These are phyloP conservation scores for Aphelidium insulamus DNA, from an alignment of 371 early-diverging fungal species.

Conservation along the genomic window DNA sequence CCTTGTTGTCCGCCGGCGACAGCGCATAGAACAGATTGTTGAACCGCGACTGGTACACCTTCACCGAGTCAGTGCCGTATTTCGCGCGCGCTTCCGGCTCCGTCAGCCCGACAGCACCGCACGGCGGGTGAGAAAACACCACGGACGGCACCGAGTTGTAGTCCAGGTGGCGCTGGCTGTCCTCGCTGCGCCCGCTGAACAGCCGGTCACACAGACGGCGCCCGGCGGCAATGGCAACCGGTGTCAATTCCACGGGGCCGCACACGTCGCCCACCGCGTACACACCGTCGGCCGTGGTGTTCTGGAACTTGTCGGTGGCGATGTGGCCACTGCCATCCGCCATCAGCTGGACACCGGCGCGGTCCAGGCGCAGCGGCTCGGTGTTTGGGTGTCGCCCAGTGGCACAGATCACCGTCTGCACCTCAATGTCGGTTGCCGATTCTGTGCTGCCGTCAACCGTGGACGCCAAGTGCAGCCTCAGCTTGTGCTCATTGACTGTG, in stretches of 20 bases:
- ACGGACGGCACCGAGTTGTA: constrained; percentile 87
- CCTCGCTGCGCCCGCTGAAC: constrained; percentile 51
- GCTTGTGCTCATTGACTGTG: neutral
- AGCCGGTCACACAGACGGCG: constrained; percentile 75
- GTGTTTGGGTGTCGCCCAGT: constrained; percentile 68
- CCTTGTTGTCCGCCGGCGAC: constrained; percentile 49
- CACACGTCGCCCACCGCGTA: constrained; percentile 90
- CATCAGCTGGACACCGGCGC: constrained; percentile 27
- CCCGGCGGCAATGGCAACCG: constrained; percentile 90
- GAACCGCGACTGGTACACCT: constrained; percentile 65
- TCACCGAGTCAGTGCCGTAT: constrained; percentile 55
- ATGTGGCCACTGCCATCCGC: constrained; percentile 38
- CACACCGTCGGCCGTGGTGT: constrained; percentile 39
- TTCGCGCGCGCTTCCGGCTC: constrained; percentile 54
- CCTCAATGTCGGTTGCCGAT: constrained; percentile 12
- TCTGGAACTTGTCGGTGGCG: constrained; percentile 60
- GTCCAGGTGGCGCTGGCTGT: constrained; percentile 51
- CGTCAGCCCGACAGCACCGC: constrained; percentile 66
- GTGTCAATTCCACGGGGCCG: constrained; percentile 78
- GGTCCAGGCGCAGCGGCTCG: constrained; percentile 36
- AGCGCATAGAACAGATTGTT: constrained; percentile 78
- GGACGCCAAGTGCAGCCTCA: constrained; percentile 1
- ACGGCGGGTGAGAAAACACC: constrained; percentile 84
- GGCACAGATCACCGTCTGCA: constrained; percentile 41
- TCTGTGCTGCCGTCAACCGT: constrained; percentile 16